Evolutionary conservation across 2,329 filamentous ascomycete species (phyloP).

Genomic region (Aspergillus eucalypticola): DNA sequence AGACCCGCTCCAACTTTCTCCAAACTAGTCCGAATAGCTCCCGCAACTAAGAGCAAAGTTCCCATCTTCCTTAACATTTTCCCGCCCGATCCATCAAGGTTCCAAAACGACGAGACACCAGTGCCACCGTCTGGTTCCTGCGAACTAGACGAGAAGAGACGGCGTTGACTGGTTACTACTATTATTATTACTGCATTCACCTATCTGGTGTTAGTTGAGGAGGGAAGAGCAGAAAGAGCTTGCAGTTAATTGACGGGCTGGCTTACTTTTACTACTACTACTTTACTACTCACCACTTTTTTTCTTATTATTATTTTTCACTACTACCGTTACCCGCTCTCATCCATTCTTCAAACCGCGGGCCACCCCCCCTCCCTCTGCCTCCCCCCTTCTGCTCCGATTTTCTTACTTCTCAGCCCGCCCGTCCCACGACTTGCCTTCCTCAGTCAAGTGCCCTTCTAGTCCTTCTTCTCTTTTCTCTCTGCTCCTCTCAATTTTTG

Average conservation of each 20-base stretch:
- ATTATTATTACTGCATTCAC: background rate
- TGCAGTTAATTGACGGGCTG: no score
- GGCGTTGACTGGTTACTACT: background rate
- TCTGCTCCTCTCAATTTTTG: background rate
- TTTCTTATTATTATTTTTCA: background rate
- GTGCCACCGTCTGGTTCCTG: background rate
- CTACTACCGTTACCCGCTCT: background rate
- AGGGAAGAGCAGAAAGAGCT: no score
- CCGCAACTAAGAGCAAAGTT: conserved; percentile 15
- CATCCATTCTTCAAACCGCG: background rate
- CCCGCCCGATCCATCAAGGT: conserved; percentile 13
- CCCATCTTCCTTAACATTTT: conserved; percentile 6
- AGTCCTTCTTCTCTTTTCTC: background rate
- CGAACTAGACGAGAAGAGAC: background rate
- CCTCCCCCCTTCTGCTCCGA: background rate
- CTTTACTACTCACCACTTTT: background rate
- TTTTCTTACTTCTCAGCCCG: background rate
- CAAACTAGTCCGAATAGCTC: conserved; percentile 15
- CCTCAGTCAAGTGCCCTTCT: background rate
- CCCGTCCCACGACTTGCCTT: background rate
- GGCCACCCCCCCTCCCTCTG: background rate
- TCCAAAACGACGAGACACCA: background rate
- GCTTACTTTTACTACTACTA: background rate
- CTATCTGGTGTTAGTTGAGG: background rate
- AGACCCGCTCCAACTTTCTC: conserved; percentile 8